Percentiles rank a stretch among this genome's conserved stretches.
Conservation (phyloP, 129 eudicot species). For the Logfia minima region DNA sequence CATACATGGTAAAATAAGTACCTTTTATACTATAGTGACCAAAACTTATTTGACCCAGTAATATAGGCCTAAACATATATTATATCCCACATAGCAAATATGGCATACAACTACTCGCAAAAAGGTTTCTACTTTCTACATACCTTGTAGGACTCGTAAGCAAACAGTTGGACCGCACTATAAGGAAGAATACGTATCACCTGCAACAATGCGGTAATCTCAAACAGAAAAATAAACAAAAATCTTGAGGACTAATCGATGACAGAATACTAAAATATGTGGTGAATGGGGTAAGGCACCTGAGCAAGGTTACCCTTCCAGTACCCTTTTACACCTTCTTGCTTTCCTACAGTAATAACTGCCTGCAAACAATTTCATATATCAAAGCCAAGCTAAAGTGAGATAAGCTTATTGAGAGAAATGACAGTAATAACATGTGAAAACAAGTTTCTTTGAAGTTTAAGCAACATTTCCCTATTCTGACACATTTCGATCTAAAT, state of each 20-base stretch:
- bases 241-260: background rate
- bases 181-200: slow-evolving; percentile 92
- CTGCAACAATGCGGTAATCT: slow-evolving; percentile 34
- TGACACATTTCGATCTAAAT: background rate
- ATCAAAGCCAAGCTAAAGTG: slow-evolving; percentile 24
- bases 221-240: background rate
- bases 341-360: slow-evolving; percentile 59
- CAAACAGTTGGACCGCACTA: slow-evolving; percentile 91
- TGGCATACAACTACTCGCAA: background rate
- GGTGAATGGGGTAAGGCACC: slow-evolving; percentile 40
- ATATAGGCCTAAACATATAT: background rate
- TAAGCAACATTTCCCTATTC: background rate
- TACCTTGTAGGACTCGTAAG: slow-evolving; percentile 91
- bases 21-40: background rate
- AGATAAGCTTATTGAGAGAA: slow-evolving; percentile 8
- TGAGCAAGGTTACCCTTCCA: slow-evolving; percentile 99
- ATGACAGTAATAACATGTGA: background rate
- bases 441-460: background rate
- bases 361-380: slow-evolving; percentile 52
- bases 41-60: background rate
- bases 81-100: background rate
- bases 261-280: background rate
- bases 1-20: background rate
- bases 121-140: background rate
- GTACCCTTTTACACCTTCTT: slow-evolving; percentile 87